Evolutionary conservation across 306 rosid species (phyloP).

Genomic region (Erythrophleum fordii): DNA sequence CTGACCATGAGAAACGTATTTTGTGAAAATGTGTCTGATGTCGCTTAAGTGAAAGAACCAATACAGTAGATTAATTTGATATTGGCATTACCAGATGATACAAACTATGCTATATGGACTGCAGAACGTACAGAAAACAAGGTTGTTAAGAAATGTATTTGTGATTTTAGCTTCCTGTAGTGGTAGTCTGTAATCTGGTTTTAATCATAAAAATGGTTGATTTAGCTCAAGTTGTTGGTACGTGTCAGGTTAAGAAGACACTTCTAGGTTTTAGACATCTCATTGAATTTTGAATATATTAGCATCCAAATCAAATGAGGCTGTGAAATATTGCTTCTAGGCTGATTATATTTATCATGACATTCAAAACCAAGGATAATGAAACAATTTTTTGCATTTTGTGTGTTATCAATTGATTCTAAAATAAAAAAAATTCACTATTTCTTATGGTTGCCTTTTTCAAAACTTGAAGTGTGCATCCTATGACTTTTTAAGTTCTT

Average conservation of each 20-base stretch:
- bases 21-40: background rate
- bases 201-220: background rate
- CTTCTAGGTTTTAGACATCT: background rate
- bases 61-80: background rate
- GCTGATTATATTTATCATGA: background rate
- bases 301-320: slow-evolving; percentile 7
- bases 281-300: slow-evolving; percentile 5
- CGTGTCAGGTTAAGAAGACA: background rate
- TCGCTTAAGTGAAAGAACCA: background rate
- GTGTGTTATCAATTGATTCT: background rate
- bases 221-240: background rate
- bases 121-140: background rate
- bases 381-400: slow-evolving; percentile 19
- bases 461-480: slow-evolving; percentile 29
- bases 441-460: background rate
- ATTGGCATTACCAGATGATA: background rate
- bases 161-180: background rate
- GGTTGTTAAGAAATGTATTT: background rate
- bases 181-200: background rate
- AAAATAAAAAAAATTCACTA: background rate
- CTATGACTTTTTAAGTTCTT: slow-evolving; percentile 21
- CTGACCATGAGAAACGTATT: background rate
- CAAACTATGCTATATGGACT: background rate
- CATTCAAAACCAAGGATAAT: background rate
- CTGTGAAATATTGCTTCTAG: slow-evolving; percentile 18